Conservation (phyloP, 1,284 basidiomycete genomes). For the Blastosporella zonata region DNA sequence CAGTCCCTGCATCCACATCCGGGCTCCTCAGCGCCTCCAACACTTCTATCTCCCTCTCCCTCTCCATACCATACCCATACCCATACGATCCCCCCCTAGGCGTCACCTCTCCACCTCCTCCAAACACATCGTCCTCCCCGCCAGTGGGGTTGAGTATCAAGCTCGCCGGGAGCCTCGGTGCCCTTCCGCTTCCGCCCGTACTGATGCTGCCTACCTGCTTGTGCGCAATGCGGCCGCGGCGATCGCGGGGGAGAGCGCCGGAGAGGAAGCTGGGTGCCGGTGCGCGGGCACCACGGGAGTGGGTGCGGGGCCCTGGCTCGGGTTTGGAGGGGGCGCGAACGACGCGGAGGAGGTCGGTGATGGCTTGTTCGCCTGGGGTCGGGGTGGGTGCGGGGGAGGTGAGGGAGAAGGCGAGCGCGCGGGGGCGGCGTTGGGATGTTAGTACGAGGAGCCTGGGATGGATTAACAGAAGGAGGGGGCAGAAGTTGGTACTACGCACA, state of each 20-base stretch:
- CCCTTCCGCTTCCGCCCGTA: conserved; percentile 22
- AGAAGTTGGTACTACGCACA: conserved; percentile 41
- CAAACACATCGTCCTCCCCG: conserved; percentile 32
- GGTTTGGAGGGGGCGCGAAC: conserved; percentile 43
- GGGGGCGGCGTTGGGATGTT: conserved; percentile 58
- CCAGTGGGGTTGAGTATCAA: background rate
- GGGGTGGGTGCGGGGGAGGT: conserved; percentile 52
- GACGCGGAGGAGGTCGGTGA: conserved; percentile 58
- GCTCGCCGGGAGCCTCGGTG: conserved; percentile 4
- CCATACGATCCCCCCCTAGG: conserved; percentile 39
- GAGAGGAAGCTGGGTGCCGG: conserved; percentile 60
- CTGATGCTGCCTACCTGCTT: conserved; percentile 31
- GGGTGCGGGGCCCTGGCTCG: conserved; percentile 29
- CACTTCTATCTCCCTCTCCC: conserved; percentile 53
- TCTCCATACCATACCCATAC: conserved; percentile 23
- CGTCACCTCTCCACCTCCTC: conserved; percentile 47
- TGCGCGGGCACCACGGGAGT: conserved; percentile 34
- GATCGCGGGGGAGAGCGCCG: conserved; percentile 67
- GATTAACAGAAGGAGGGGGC: background rate
- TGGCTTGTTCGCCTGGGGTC: conserved; percentile 58
- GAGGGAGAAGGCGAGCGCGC: conserved; percentile 49
- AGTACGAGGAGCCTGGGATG: conserved; percentile 69
- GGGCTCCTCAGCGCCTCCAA: conserved; percentile 57
- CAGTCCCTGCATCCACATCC: conserved; percentile 39
- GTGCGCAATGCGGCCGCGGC: conserved; percentile 69